Percentiles rank a stretch among this genome's conserved stretches.
These are phyloP conservation scores for Rhodocollybia butyracea DNA, from an alignment of 768 basidiomycete species.

Conservation along the genomic window DNA sequence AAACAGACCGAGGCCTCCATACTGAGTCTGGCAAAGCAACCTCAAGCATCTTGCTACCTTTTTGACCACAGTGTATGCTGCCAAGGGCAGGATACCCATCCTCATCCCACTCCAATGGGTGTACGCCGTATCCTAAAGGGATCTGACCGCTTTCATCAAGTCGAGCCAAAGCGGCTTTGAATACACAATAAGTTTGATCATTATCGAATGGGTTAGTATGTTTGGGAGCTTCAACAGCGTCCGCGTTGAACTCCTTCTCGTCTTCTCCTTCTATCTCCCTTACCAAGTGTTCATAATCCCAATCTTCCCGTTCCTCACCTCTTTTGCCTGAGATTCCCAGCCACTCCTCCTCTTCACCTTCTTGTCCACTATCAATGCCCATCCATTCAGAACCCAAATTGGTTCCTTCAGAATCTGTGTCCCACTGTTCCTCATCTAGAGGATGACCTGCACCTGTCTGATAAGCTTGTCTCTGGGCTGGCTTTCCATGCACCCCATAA, in stretches of 20 bases:
- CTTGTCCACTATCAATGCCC: neutral
- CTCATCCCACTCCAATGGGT: conserved; percentile 14
- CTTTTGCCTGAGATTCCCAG: neutral
- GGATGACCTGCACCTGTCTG: conserved; percentile 12
- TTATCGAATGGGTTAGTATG: neutral
- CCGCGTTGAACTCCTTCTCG: neutral
- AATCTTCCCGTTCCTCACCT: neutral
- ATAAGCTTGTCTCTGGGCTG: neutral
- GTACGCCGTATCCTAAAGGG: conserved; percentile 13
- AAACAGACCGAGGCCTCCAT: conserved; percentile 15
- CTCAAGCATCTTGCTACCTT: neutral
- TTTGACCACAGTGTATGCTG: conserved; percentile 11
- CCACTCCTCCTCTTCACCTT: neutral
- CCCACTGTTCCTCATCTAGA: neutral
- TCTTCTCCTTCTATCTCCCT: neutral
- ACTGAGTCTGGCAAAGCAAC: conserved; percentile 12
- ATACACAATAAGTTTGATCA: neutral
- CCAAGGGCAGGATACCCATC: conserved; percentile 9
- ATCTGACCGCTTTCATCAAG: neutral
- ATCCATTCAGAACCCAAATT: neutral
- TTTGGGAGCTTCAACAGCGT: neutral
- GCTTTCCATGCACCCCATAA: conserved; percentile 5
- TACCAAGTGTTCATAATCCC: neutral
- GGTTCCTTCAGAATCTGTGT: neutral
- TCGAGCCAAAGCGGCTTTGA: conserved; percentile 2